Percentiles rank a stretch among this genome's conserved stretches.
phyloP scores from a whole-genome alignment of 2,329 filamentous ascomycete genomes.

The Epichloe sp. region DNA sequence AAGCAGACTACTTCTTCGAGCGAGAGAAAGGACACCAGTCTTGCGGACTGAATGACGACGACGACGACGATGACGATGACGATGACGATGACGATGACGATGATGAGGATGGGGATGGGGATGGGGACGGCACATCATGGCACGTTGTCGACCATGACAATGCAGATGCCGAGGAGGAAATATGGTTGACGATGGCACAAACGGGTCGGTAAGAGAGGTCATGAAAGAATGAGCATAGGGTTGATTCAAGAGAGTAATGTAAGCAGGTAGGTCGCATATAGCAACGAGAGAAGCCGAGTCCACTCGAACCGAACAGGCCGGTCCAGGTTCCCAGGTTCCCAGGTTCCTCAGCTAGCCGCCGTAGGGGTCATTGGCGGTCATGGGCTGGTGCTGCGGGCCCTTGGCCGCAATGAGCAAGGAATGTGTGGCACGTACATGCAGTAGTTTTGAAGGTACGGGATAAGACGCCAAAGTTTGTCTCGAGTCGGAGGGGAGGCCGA shows the following conservation, averaged over 20 bases:
- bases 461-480: neutral
- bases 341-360: no score
- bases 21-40: neutral
- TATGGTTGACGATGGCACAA: neutral
- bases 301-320: neutral
- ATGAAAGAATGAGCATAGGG: neutral
- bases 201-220: neutral
- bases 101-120: neutral
- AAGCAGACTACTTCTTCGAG: neutral
- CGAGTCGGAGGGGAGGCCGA: neutral
- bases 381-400: neutral
- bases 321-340: neutral
- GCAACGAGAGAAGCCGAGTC: neutral
- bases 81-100: neutral
- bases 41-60: neutral
- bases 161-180: neutral
- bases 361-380: neutral
- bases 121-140: neutral
- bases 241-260: neutral
- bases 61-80: no score
- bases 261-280: neutral
- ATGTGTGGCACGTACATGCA: slow-evolving; percentile 3
- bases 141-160: neutral
- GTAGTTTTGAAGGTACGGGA: neutral
- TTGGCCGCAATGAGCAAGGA: slow-evolving; percentile 1